phyloP scores from a whole-genome alignment of 2,329 filamentous ascomycete genomes.

The Atkinsonella texensis region DNA sequence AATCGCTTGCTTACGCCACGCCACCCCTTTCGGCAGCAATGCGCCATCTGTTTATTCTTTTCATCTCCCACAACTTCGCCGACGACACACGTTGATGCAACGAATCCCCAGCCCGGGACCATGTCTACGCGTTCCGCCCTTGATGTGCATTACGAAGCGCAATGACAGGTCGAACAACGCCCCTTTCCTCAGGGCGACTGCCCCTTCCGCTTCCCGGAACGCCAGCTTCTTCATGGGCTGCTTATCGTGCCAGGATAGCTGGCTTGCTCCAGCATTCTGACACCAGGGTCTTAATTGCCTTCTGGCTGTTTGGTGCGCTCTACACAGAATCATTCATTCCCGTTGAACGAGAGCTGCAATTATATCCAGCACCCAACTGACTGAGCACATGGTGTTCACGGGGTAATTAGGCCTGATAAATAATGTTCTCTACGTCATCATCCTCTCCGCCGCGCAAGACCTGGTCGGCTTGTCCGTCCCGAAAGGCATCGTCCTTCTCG shows the following conservation, averaged over 20 bases:
- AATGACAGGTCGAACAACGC: slow-evolving; percentile 27
- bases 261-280: slow-evolving; percentile 56
- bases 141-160: background rate
- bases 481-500: slow-evolving; percentile 85
- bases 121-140: background rate
- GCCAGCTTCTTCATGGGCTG: slow-evolving; percentile 57
- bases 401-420: slow-evolving; percentile 50
- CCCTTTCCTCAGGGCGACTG: slow-evolving; percentile 34
- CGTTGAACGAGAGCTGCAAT: background rate
- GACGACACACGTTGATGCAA: background rate
- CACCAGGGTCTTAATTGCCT: slow-evolving; percentile 61
- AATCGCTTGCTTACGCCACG: too few relatives aligned
- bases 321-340: background rate
- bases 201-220: slow-evolving; percentile 48
- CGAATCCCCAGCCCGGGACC: background rate
- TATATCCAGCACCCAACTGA: background rate
- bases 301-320: slow-evolving; percentile 79
- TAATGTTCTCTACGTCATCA: slow-evolving; percentile 95
- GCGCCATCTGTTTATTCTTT: background rate
- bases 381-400: background rate
- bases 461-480: slow-evolving; percentile 84
- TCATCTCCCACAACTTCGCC: background rate
- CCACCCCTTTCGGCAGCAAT: background rate
- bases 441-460: slow-evolving; percentile 88
- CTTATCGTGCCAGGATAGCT: slow-evolving; percentile 54